Percentiles rank a stretch among this genome's conserved stretches.
Conservation (phyloP, 768 basidiomycete species). For the Collybiopsis luxurians region DNA sequence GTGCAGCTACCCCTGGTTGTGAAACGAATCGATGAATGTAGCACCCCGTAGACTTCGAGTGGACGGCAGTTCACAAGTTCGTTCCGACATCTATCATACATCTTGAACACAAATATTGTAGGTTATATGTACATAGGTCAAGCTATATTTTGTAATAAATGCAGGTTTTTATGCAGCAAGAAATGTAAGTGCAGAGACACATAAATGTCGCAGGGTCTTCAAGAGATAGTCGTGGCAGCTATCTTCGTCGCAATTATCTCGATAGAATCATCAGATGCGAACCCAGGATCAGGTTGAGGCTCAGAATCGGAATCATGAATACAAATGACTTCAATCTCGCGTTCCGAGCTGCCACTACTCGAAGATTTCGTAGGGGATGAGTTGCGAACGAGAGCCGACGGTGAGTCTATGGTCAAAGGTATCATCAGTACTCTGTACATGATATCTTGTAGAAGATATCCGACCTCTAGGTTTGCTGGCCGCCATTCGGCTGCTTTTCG, state of each 20-base stretch:
- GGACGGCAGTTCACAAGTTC: not conserved
- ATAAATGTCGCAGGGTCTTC: no score
- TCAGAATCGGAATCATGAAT: slow-evolving; percentile 15
- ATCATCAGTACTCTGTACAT: not conserved
- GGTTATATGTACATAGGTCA: no score
- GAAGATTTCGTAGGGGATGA: slow-evolving; percentile 16
- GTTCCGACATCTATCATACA: not conserved
- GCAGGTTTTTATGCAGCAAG: no score
- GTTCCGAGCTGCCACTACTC: not conserved
- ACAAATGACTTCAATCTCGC: slow-evolving; percentile 2
- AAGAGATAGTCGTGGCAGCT: slow-evolving; percentile 17
- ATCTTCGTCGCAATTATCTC: slow-evolving; percentile 27
- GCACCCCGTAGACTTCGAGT: not conserved
- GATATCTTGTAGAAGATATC: not conserved
- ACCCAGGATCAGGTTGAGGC: no score
- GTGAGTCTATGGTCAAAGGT: not conserved
- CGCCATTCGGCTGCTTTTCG: slow-evolving; percentile 42
- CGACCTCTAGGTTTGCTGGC: slow-evolving; percentile 45
- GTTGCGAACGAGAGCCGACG: not conserved
- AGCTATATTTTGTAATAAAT: no score
- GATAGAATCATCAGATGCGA: slow-evolving; percentile 31
- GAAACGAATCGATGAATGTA: slow-evolving; percentile 5
- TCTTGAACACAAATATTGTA: not conserved
- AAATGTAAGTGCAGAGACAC: no score
- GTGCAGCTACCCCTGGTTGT: slow-evolving; percentile 39